phyloP scores from a whole-genome alignment of 257 asterid species.

The Solanum piurae region DNA sequence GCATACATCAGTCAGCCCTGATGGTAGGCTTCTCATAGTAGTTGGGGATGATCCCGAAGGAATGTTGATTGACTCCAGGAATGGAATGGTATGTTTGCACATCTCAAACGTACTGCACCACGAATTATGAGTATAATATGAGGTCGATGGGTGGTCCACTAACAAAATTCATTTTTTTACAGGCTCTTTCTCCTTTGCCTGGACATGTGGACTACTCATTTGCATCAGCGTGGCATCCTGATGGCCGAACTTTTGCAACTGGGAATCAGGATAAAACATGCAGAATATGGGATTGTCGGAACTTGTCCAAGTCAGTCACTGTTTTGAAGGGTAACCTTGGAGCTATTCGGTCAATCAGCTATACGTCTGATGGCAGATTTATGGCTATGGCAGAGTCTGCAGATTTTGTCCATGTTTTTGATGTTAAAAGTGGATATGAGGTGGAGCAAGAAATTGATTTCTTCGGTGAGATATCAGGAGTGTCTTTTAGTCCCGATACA shows the following conservation, averaged over 20 bases:
- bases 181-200: neutral
- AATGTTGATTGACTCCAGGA: constrained; percentile 52
- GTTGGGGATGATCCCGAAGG: constrained; percentile 78
- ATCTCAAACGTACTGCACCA: neutral
- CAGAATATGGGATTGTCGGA: neutral
- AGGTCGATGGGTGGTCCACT: neutral
- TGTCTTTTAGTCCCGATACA: neutral
- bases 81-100: neutral
- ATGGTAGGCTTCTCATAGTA: constrained; percentile 56
- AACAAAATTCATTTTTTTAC: neutral
- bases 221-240: neutral
- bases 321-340: neutral
- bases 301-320: neutral
- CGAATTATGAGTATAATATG: neutral
- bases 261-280: neutral
- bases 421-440: neutral
- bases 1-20: constrained; percentile 89
- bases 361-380: neutral
- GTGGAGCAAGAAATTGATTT: neutral
- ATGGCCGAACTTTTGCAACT: neutral
- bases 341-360: neutral
- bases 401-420: neutral
- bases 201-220: neutral
- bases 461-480: neutral
- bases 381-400: neutral